Percentiles rank a stretch among this genome's conserved stretches.
Evolutionary conservation across 805 yeast genomes (phyloP).

Genomic region (Kluyveromyces wickerhamii): DNA sequence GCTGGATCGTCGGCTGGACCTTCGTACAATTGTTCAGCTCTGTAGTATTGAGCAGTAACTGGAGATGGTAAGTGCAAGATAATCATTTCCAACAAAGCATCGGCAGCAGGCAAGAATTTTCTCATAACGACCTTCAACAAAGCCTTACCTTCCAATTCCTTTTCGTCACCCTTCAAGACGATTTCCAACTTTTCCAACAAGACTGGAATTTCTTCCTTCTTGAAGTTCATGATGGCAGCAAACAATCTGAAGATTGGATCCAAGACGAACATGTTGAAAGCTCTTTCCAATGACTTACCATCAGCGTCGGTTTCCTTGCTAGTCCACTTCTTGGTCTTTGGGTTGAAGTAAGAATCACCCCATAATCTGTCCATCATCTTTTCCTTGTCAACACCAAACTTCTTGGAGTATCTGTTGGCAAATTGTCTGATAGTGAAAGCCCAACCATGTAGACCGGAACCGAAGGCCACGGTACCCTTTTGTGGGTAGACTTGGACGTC

Average conservation of each 20-base stretch:
- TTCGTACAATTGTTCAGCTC: constrained; percentile 98
- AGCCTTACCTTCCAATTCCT: constrained; percentile 98
- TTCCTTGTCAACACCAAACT: constrained; percentile 95
- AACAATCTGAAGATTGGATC: constrained; percentile 99
- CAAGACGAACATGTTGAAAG: constrained; percentile 97
- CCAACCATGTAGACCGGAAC: constrained; percentile 99
- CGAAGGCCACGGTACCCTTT: constrained; percentile 98
- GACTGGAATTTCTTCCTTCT: constrained; percentile 91
- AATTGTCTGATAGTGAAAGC: constrained; percentile 99
- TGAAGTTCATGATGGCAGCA: constrained; percentile 96
- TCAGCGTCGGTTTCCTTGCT: constrained; percentile 92
- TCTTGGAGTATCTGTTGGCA: constrained; percentile 96
- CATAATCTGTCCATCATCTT: constrained; percentile 99
- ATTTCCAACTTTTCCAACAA: constrained; percentile 93
- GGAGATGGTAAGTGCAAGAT: constrained; percentile 98
- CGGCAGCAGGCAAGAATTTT: constrained; percentile 99
- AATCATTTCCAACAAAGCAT: constrained; percentile 98
- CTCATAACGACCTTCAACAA: constrained; percentile 97
- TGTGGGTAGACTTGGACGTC: constrained; percentile 99
- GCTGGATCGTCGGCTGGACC: constrained; percentile 94
- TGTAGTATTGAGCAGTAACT: constrained; percentile 97
- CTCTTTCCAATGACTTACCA: constrained; percentile 95
- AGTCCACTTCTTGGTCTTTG: constrained; percentile 99
- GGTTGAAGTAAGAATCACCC: constrained; percentile 99
- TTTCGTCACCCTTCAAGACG: constrained; percentile 89